Base-by-base conservation (phyloP, 2,329 filamentous ascomycete genomes). In the Talaromyces sp. region DNA sequence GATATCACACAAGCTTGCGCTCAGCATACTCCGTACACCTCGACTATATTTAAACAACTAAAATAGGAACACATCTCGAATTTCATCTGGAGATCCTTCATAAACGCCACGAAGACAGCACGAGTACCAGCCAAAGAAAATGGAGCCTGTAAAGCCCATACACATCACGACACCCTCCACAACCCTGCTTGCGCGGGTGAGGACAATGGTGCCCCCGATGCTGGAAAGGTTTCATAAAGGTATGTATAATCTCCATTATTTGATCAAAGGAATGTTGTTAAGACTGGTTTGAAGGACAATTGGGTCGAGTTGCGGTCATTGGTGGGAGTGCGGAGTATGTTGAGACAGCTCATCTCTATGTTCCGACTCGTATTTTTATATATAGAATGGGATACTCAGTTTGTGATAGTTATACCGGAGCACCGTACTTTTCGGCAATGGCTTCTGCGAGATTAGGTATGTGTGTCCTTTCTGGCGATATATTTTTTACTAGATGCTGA, bases 351-450 rank as follows among this genome's bases (percentile, higher is more conserved):
- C 66, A 60, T 4, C n/a, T 10, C 4, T 21, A 8, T 40, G n/a
- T 28, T 41, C 10, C 10, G 36, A 17, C n/a, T 2, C 25, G 13
- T 3, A 17, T 5, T 46, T 5, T 36, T 9, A 28, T 11, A 17
- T 52, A 37, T 22, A 2, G 17, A 15, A 13, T 17, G 21, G 19
- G 21, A 1, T n/a, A 37, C 9, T 52, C 11, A 52, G 10, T 37
- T 35, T 39, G 25, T 61, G 58, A 22, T 60, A 80, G 78, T 75
- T 99, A 97, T 73, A 97, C 94, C 1, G 94, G 94, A 37, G 94
- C 94, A 59, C 94, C 94, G 11, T 99, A 96, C 77, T 99, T 99
- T 77, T 97, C 93, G 19, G 92, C 93, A 63, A 97, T 97, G 86
- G 94, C 94, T 11, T 96, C 91, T 64, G 94, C 94, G 48, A 85